Evolutionary conservation across 352 stramenopile genomes (phyloP).

Genomic region (Phytopythium litorale): DNA sequence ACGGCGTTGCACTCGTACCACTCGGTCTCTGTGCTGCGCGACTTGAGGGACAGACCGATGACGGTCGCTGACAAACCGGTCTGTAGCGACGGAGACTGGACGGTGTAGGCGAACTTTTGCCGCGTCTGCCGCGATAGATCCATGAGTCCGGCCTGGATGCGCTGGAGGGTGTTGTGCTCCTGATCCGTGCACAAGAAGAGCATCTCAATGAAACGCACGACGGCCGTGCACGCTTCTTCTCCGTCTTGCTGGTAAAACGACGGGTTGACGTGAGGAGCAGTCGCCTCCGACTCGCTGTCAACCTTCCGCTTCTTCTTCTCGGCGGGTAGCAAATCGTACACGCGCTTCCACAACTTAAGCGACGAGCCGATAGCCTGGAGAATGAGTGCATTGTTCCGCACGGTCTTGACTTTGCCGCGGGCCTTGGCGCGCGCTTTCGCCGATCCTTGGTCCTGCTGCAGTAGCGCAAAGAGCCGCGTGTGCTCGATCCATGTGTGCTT

Average conservation of each 20-base stretch:
- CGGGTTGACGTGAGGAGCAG: not conserved
- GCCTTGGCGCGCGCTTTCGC: constrained; percentile 30
- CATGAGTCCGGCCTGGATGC: constrained; percentile 52
- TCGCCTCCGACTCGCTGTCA: constrained; percentile 1
- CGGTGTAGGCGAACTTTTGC: constrained; percentile 50
- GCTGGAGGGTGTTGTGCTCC: constrained; percentile 67
- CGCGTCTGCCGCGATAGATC: constrained; percentile 50
- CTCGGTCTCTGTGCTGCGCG: constrained; percentile 69
- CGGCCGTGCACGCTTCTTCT: constrained; percentile 56
- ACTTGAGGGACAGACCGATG: constrained; percentile 72
- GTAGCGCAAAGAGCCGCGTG: constrained; percentile 54
- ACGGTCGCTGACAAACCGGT: constrained; percentile 55
- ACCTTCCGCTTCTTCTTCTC: constrained; percentile 21
- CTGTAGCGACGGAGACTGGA: constrained; percentile 63
- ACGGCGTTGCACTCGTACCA: constrained; percentile 81
- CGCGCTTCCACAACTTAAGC: constrained; percentile 60
- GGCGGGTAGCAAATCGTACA: constrained; percentile 38
- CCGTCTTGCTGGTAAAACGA: constrained; percentile 43
- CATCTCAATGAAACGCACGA: constrained; percentile 76
- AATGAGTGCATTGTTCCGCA: constrained; percentile 67
- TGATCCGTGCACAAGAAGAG: constrained; percentile 72
- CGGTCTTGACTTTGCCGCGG: constrained; percentile 30
- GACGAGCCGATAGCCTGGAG: constrained; percentile 48
- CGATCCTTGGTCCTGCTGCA: constrained; percentile 40
- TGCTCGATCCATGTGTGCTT: constrained; percentile 48